Base-by-base conservation (phyloP, 2,329 filamentous ascomycete genomes). In the Xylariaceae sp. region DNA sequence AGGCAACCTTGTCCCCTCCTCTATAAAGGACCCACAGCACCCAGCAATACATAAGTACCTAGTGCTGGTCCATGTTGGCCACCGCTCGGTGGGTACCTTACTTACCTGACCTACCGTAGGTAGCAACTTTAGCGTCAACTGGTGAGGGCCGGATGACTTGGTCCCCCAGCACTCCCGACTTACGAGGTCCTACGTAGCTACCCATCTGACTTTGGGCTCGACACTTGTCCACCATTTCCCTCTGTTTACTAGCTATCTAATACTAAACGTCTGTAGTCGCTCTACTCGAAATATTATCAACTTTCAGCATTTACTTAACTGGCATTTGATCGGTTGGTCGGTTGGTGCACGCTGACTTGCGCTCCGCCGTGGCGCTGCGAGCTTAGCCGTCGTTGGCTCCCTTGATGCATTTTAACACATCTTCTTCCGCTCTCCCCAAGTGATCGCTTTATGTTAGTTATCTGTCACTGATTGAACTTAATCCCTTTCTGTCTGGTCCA, bases 121-220 rank as follows among this genome's bases (percentile, higher is more conserved):
- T 26, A 6, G 20, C 40, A 27, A 18, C 18, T 35, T 30, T 23
- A 50, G 52, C 46, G 30, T 50, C 45, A 57, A 55, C 55, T 42
- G 29, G 46, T 50, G 49, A 40, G 42, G 52, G 51, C 56, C 59
- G 20, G 49, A 42, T 62, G 59, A 63, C 62, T 45, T 57, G 54
- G 49, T 45, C 30, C 44, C 44, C 46, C 52, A 41, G 41, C 46
- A 13, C 48, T 41, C 50, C n/a, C n/a, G n/a, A n/a, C n/a, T n/a
- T n/a, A n/a, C n/a, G n/a, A n/a, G n/a, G n/a, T n/a, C n/a, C n/a
- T n/a, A n/a, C n/a, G n/a, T n/a, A n/a, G n/a, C n/a, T n/a, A n/a
- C n/a, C n/a, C n/a, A n/a, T n/a, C n/a, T n/a, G n/a, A n/a, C n/a
- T n/a, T n/a, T n/a, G n/a, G n/a, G n/a, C n/a, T n/a, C 40, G 21